Evolutionary conservation across 768 basidiomycete species (phyloP), one percentile per base, ranked within the genome.

Genomic region (Agaricus sinodeliciosus): DNA sequence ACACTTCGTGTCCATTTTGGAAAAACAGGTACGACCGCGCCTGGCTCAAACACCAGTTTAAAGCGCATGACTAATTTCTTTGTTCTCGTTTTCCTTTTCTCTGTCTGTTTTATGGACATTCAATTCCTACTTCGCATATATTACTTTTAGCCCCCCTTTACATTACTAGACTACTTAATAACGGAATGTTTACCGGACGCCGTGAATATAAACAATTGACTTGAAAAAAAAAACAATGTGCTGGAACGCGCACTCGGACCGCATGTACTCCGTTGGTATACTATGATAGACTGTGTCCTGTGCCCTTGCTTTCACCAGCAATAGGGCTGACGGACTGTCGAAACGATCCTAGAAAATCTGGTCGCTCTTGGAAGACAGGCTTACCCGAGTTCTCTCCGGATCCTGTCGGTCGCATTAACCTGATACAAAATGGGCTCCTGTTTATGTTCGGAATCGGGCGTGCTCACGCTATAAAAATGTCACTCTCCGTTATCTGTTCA

Each of bases 321-420:
- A 37, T 13, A 11, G 36, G 6, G 4, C 11, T 13, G 12, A 37
- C 8, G 36, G 12, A 37, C 36, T 37, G 4, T n/a, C 36, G 9
- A 28, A 28, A 4, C n/a, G n/a, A 4, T 12, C 4, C 12, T 4
- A 37, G 36, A 37, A 37, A n/a, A 6, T 4, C 4, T 12, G n/a
- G 12, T 37, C 27, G 15, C 43, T 13, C 4, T 18, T 34, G 31
- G 19, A 27, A 11, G 47, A n/a, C 13, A 8, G 2, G 18, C 35
- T 25, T 48, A 60, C n/a, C 61, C 13, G 61, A 55, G 39, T 57
- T 60, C 54, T 60, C 60, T 16, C 57, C 57, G 0, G 57, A 49
- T 22, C 57, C 57, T 26, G 50, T 55, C 15, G 55, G 52, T 12
- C 58, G 55, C 52, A 59, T 56, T 2, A 59, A 42, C 3, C 45